Base-by-base conservation (phyloP, 148 eudicot genomes). In the Cornus suecica region DNA sequence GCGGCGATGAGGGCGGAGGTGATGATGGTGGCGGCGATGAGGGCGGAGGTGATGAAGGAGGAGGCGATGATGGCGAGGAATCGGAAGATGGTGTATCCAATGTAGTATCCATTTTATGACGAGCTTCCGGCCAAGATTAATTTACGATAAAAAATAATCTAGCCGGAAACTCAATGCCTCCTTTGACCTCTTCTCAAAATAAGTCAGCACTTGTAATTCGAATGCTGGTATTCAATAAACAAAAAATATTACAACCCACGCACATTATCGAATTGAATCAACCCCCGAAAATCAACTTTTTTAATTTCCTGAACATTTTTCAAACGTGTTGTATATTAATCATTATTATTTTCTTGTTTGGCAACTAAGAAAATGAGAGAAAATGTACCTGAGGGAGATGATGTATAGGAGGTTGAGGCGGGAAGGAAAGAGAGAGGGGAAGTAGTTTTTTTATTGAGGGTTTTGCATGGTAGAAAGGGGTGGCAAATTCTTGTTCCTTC, bases 321-420 rank as follows among this genome's bases (percentile, higher is more conserved):
- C n/a, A n/a, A n/a, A n/a, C n/a, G n/a, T n/a, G n/a, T n/a, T n/a
- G n/a, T n/a, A n/a, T n/a, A n/a, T n/a, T n/a, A n/a, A n/a, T n/a
- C n/a, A n/a, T n/a, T 15, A 16, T 56, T 56, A 0, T 56, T 56
- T 18, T n/a, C 4, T 56, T 20, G 23, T 56, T 13, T 28, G 8
- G 5, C 20, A 34, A 73, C 23, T 0, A 28, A 23, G 22, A 60
- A 26, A 20, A 18, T 20, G 13, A 26, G 5, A 42, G 56, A 58
- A n/a, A n/a, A 51, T 25, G 62, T 68, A 81, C 80, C 80, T 81
- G 79, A 61, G 54, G 32, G 70, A 74, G 56, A 74, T 41, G 67
- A 52, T 69, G 45, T 69, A 6, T 62, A n/a, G n/a, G 41, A 68
- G 72, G 52, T 29, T 26, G 54, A 69, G 15, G 42, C 8, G 6